Percentiles rank a stretch among this genome's conserved stretches.
These are phyloP conservation scores for Achlya hypogyna DNA, from an alignment of 352 stramenopile species.

Conservation along the genomic window DNA sequence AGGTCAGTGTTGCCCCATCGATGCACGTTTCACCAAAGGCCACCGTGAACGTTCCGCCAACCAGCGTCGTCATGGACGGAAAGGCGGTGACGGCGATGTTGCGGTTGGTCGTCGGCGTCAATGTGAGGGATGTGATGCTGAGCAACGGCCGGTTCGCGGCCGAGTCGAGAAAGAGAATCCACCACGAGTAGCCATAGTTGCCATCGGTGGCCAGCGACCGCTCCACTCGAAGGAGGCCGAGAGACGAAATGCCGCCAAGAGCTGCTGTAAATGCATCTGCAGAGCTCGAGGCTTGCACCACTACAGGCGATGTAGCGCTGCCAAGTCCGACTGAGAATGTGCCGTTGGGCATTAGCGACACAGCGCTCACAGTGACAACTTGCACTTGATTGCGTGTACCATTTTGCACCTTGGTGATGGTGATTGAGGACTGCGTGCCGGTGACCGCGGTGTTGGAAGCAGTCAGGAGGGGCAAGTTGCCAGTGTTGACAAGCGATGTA, in stretches of 20 bases:
- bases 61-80: slow-evolving; percentile 25
- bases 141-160: background rate
- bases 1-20: slow-evolving; percentile 30
- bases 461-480: slow-evolving; percentile 33
- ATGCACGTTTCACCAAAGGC: slow-evolving; percentile 45
- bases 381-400: slow-evolving; percentile 30
- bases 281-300: background rate
- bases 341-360: background rate
- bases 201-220: background rate
- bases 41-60: slow-evolving; percentile 55
- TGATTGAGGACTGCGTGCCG: slow-evolving; percentile 21
- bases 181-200: slow-evolving; percentile 12
- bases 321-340: background rate
- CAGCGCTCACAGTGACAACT: slow-evolving; percentile 22
- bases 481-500: slow-evolving; percentile 38
- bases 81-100: background rate
- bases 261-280: background rate
- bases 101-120: background rate
- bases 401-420: slow-evolving; percentile 23
- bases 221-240: background rate
- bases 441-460: slow-evolving; percentile 17
- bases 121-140: background rate
- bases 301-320: background rate
- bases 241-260: background rate
- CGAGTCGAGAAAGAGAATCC: slow-evolving; percentile 6